Evolutionary conservation across 1,139 yeast genomes (phyloP).

Genomic region (Candida sojae): DNA sequence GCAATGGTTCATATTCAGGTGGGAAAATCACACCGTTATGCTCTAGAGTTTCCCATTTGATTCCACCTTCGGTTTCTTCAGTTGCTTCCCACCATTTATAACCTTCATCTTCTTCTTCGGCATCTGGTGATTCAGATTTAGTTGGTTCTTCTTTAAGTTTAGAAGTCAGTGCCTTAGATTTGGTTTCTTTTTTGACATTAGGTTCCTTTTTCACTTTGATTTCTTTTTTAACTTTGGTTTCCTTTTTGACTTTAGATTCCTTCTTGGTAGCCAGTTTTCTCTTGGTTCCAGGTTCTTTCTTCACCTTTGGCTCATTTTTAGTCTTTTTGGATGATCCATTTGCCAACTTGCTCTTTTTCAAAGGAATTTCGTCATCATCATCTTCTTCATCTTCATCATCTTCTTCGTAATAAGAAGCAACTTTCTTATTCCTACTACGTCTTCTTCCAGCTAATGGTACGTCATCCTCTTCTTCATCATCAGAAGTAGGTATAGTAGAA

Average conservation of each 20-base stretch:
- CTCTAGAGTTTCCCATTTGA: conserved; percentile 80
- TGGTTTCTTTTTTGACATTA: conserved; percentile 6
- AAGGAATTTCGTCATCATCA: conserved; percentile 2
- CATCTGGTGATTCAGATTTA: conserved; percentile 11
- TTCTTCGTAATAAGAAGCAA: conserved; percentile 4
- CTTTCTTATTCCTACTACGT: conserved; percentile 4
- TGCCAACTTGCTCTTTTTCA: conserved; percentile 7
- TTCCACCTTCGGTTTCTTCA: conserved; percentile 60
- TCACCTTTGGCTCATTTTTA: conserved; percentile 4
- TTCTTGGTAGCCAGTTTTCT: conserved; percentile 6
- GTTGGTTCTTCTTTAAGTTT: conserved; percentile 8
- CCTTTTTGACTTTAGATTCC: conserved; percentile 1
- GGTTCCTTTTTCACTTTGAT: conserved; percentile 7
- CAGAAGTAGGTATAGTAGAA: conserved; percentile 11
- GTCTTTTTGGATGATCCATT: conserved; percentile 6
- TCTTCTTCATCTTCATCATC: conserved; percentile 2
- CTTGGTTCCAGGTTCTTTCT: conserved; percentile 2
- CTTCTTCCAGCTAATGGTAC: conserved; percentile 11
- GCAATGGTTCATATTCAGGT: conserved; percentile 86
- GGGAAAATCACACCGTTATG: conserved; percentile 95
- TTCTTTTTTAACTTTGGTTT: background rate
- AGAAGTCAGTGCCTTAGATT: conserved; percentile 1
- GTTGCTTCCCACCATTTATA: conserved; percentile 89
- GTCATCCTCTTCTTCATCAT: conserved; percentile 15
- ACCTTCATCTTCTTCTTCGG: conserved; percentile 54